These are phyloP conservation scores for Fusarium illudens DNA, from an alignment of 2,329 filamentous ascomycete species.

Conservation along the genomic window DNA sequence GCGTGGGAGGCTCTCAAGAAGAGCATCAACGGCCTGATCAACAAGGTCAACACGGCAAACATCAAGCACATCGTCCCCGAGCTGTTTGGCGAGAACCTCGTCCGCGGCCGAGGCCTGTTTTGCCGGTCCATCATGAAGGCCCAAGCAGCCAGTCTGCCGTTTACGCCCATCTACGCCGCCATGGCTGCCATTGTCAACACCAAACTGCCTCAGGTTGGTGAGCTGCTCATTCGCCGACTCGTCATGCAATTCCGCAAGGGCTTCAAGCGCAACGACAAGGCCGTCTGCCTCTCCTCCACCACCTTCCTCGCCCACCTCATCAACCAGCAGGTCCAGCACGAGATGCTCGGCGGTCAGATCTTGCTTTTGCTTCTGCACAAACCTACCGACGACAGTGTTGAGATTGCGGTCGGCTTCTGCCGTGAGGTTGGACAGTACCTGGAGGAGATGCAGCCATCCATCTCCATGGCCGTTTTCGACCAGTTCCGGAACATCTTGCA, in stretches of 20 bases:
- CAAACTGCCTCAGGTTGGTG: slow-evolving; percentile 93
- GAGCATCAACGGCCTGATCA: slow-evolving; percentile 97
- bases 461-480: slow-evolving; percentile 91
- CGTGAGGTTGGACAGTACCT: slow-evolving; percentile 93
- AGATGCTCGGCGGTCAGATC: slow-evolving; percentile 93
- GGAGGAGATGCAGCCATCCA: slow-evolving; percentile 92
- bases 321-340: slow-evolving; percentile 95
- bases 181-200: slow-evolving; percentile 98
- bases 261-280: slow-evolving; percentile 96
- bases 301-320: slow-evolving; percentile 95
- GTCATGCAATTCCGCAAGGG: slow-evolving; percentile 95
- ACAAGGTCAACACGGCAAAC: slow-evolving; percentile 98
- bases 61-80: slow-evolving; percentile 98
- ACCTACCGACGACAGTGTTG: slow-evolving; percentile 95
- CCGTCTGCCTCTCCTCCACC: slow-evolving; percentile 90
- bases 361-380: slow-evolving; percentile 91
- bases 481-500: slow-evolving; percentile 95
- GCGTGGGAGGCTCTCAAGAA: slow-evolving; percentile 99
- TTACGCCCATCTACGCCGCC: slow-evolving; percentile 94
- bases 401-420: slow-evolving; percentile 94
- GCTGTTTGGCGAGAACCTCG: slow-evolving; percentile 91
- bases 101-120: slow-evolving; percentile 90
- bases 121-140: slow-evolving; percentile 98
- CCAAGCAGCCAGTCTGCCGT: slow-evolving; percentile 92
- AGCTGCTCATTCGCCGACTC: slow-evolving; percentile 84